Base-by-base conservation (phyloP, 1,284 basidiomycete species). In the Cutaneotrichosporon dermatis region DNA sequence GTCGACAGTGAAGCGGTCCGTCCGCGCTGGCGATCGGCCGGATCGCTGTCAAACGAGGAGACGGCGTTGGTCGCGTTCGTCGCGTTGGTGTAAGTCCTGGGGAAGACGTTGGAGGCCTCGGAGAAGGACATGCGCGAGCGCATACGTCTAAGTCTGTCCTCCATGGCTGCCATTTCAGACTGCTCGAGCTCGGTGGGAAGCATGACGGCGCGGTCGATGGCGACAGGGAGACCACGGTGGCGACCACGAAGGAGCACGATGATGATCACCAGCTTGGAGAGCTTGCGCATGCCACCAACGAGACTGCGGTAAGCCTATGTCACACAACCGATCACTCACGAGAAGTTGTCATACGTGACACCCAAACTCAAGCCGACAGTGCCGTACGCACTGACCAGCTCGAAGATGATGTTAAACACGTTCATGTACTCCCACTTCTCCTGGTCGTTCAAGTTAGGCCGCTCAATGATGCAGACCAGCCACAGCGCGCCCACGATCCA, bases 341-440 rank as follows among this genome's bases (percentile, higher is more conserved):
- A 70, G 48, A 65, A 76, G 57, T 76, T 74, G 58, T 82, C 82
- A 79, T 85, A 80, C 1, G 86, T 84, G 4, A 88, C 78, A 0
- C 90, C 90, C 2, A 90, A 78, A 72, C 87, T 92, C 4, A 96
- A 82, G 0, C 92, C 93, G 61, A 96, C 91, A 4, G 88, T 89
- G 4, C 92, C 92, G 72, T 95, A 96, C 0, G 92, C 93, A 13
- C 90, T 94, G 6, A 92, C 89, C 1, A 79, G 63, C 64, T 78
- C 76, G 60, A 79, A 79, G 16, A 79, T 75, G 59, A 89, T 83
- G 42, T 82, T 82, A 76, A 92, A 92, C 56, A 90, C 86, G 69
- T 85, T 89, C 77, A 92, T 91, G 86, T 86, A 91, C 12, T 75
- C 70, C 25, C 79, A 80, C 51, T 80, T 83, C 0, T 73, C 77